Evolutionary conservation across 495 filamentous ascomycete genomes (phyloP).

Genomic region (Chaetomidium leptoderma): DNA sequence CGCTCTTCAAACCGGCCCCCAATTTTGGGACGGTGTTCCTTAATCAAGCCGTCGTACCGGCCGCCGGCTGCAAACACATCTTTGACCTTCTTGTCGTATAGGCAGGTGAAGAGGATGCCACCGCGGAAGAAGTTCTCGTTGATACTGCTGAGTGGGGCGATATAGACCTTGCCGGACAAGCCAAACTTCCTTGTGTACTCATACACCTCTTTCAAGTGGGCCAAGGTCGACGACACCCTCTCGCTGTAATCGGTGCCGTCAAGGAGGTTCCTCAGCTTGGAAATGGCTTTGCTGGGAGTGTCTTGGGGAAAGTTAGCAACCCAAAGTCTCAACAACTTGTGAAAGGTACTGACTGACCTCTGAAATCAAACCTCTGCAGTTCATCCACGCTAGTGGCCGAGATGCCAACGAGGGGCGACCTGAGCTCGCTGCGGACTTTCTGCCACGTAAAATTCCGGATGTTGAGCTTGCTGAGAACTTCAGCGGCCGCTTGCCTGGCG

Average conservation of each 20-base stretch:
- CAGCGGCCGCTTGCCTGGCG: conserved; percentile 68
- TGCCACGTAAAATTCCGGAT: conserved; percentile 77
- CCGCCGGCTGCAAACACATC: conserved; percentile 93
- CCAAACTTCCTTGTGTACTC: conserved; percentile 70
- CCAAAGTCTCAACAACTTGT: not conserved
- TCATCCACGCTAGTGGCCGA: conserved; percentile 90
- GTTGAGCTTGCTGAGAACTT: conserved; percentile 83
- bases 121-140: conserved; percentile 91
- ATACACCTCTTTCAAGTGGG: conserved; percentile 71
- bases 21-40: conserved; percentile 60
- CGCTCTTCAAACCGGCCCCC: conserved; percentile 47
- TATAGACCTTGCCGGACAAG: conserved; percentile 72
- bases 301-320: conserved; percentile 43
- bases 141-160: conserved; percentile 79
- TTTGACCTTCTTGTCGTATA: conserved; percentile 76
- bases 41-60: conserved; percentile 83
- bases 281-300: conserved; percentile 65
- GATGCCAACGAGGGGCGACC: conserved; percentile 72
- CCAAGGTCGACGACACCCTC: conserved; percentile 64
- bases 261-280: conserved; percentile 67
- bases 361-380: conserved; percentile 82
- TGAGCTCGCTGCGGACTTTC: conserved; percentile 78
- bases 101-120: conserved; percentile 83
- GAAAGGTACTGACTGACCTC: conserved; percentile 49
- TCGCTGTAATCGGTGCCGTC: conserved; percentile 65